Conservation (phyloP, 768 basidiomycete genomes). For the Xerocomellus amylosporus region DNA sequence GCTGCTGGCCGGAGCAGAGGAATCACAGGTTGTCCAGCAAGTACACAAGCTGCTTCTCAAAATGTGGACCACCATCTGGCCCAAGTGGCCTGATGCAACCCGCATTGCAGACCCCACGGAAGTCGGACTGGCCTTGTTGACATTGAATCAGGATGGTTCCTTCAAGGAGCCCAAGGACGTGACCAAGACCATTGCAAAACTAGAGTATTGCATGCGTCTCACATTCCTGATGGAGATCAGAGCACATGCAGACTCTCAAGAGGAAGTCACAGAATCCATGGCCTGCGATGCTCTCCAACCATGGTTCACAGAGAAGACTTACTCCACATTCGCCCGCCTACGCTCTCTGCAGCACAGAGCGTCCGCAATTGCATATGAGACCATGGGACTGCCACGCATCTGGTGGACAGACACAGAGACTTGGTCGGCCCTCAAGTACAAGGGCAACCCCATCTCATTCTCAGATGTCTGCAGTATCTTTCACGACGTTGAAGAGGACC, state of each 20-base stretch:
- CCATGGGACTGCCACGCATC: background rate
- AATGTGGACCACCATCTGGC: constrained; percentile 12
- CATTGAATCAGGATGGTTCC: background rate
- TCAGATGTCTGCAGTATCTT: background rate
- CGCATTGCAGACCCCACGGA: background rate
- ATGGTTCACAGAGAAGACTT: constrained; percentile 1
- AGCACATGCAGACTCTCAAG: background rate
- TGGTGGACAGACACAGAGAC: constrained; percentile 1
- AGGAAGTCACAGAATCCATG: background rate
- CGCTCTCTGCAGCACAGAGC: constrained; percentile 10
- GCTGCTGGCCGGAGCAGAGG: too few relatives aligned
- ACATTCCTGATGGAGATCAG: constrained; percentile 4
- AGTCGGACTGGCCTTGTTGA: background rate
- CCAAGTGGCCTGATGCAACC: background rate
- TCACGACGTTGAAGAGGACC: background rate
- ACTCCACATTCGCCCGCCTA: constrained; percentile 6
- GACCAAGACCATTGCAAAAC: constrained; percentile 9
- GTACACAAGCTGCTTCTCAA: constrained; percentile 7
- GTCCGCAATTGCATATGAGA: background rate
- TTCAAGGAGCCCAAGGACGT: constrained; percentile 14
- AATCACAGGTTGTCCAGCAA: background rate
- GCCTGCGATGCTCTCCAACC: background rate
- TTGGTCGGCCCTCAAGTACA: background rate
- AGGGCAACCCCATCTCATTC: background rate
- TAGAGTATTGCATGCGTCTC: constrained; percentile 9